Base-by-base conservation (phyloP, 768 basidiomycete species). In the Mrakia frigida region DNA sequence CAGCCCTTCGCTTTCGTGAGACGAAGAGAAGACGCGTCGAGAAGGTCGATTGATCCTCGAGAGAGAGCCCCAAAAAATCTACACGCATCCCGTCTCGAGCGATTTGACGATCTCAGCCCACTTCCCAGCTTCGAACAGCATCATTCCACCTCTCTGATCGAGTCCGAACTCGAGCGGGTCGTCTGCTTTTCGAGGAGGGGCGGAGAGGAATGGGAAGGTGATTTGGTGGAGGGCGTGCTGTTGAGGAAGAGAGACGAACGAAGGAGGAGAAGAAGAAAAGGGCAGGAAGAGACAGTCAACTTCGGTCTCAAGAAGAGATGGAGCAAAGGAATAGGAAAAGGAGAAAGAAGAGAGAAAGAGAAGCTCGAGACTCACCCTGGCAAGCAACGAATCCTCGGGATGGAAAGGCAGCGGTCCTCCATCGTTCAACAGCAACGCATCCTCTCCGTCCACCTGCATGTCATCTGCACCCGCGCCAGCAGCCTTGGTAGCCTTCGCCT, bases 101-200 rank as follows among this genome's bases (percentile, higher is more conserved):
- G 59, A 43, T 68, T 70, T 70, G 73, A 78, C 77, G 16, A 78
- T 59, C 60, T 69, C 73, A 6, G 37, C 73, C 73, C 73, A 74
- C 43, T 69, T 68, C 56, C 35, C 14, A 11, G 70, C 70, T 5
- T 87, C 86, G 0, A 93, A 84, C 74, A 85, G 71, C 86, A 91
- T 90, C 70, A 91, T 83, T 37, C 91, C 83, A 0, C 90, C 91
- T 2, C 87, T 86, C 46, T 87, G 87, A 77, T 92, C 91, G 37
- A 92, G 83, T 0, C 92, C 91, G 79, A 92, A 90, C 1, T 89
- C 84, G 23, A 78, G 65, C 13, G 61, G 63, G 56, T 74, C 77
- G 33, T 92, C 91, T 72, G 85, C 85, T 50, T 89, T 88, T 35
- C 90, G 85, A 18, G 87, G 86, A 39, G 85, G 86, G 0, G 85